phyloP scores from a whole-genome alignment of 2,329 filamentous ascomycete genomes.

The Bisporella sp. region DNA sequence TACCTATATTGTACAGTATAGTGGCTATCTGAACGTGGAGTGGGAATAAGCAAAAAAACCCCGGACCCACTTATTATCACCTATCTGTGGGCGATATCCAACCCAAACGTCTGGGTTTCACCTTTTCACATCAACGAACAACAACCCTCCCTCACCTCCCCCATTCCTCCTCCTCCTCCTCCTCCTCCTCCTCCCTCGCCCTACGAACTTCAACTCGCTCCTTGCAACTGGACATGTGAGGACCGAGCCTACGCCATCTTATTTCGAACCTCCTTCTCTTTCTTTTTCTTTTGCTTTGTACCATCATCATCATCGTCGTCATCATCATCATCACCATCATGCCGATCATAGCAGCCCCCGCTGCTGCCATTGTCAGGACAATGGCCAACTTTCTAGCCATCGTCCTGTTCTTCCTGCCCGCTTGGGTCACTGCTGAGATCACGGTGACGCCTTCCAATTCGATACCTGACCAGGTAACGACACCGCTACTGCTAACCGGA shows the following conservation, averaged over 20 bases:
- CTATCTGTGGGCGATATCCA: no score
- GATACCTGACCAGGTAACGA: no score
- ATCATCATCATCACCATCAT: neutral
- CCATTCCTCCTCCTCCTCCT: neutral
- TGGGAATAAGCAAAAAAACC: no score
- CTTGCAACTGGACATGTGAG: slow-evolving; percentile 7
- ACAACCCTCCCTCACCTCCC: neutral
- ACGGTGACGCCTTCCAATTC: no score
- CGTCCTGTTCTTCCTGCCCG: no score
- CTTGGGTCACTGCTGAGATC: no score
- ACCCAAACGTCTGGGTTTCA: slow-evolving; percentile 1
- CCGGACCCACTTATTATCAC: no score
- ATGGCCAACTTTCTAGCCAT: no score
- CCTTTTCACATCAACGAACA: neutral
- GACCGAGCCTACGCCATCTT: neutral
- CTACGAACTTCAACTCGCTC: neutral
- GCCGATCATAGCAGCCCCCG: neutral
- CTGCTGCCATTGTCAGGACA: neutral
- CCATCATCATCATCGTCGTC: neutral
- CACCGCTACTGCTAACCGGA: no score
- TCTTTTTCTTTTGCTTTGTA: neutral
- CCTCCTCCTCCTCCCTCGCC: neutral
- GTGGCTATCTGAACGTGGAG: no score
- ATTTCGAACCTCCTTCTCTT: neutral
- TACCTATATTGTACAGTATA: no score